Evolutionary conservation across 2,329 filamentous ascomycete species (phyloP).

Genomic region (Teratosphaeria epicoccoides): DNA sequence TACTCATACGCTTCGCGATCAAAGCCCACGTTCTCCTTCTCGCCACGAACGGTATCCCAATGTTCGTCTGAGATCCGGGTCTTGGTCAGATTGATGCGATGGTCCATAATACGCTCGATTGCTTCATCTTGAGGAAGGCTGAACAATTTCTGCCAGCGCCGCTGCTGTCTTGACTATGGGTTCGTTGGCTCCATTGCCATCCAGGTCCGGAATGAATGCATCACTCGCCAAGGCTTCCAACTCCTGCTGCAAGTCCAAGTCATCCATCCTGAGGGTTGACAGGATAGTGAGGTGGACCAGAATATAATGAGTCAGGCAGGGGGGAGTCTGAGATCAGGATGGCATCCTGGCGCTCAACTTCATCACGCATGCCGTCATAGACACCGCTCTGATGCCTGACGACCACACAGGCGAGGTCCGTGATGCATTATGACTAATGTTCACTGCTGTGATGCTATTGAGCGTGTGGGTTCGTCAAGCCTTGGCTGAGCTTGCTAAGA

Average conservation of each 20-base stretch:
- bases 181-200: slow-evolving; percentile 7
- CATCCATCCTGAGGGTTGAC: slow-evolving; percentile 10
- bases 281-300: too few species aligned
- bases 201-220: slow-evolving; percentile 4
- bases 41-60: slow-evolving; percentile 23
- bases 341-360: too few species aligned
- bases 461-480: background rate
- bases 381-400: background rate
- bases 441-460: background rate
- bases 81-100: slow-evolving; percentile 26
- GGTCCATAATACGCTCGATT: slow-evolving; percentile 22
- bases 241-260: slow-evolving; percentile 15
- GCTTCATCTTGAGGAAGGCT: slow-evolving; percentile 23
- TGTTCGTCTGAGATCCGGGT: slow-evolving; percentile 27
- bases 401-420: background rate
- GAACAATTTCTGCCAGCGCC: slow-evolving; percentile 29
- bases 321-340: background rate
- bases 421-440: background rate
- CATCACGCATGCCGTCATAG: background rate
- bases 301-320: background rate
- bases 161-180: slow-evolving; percentile 17
- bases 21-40: slow-evolving; percentile 26
- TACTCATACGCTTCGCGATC: slow-evolving; percentile 33
- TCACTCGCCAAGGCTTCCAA: slow-evolving; percentile 20
- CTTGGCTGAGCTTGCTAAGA: background rate